These are phyloP conservation scores for Daldinia caldariorum DNA, from an alignment of 495 filamentous ascomycete genomes.

Conservation along the genomic window DNA sequence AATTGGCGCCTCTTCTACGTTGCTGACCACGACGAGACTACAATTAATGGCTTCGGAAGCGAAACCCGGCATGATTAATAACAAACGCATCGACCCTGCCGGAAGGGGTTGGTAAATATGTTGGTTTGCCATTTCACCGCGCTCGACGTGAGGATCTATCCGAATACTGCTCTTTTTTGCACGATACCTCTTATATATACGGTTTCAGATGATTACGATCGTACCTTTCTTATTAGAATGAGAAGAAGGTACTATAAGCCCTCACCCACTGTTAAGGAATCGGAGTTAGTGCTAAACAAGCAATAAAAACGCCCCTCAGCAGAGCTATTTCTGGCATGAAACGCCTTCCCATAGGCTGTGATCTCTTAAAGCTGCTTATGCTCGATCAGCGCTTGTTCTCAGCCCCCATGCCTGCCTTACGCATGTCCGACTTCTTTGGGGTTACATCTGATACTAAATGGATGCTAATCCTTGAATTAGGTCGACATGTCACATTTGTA, in stretches of 20 bases:
- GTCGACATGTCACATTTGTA: not conserved
- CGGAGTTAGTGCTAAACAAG: no score
- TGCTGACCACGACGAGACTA: constrained; percentile 16
- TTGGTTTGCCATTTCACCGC: constrained; percentile 12
- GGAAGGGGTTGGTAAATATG: constrained; percentile 15
- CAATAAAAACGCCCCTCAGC: no score
- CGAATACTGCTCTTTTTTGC: not conserved
- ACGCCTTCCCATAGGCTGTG: not conserved
- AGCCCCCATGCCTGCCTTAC: not conserved
- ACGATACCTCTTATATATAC: not conserved
- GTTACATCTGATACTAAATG: not conserved
- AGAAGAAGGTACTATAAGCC: not conserved
- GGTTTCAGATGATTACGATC: not conserved
- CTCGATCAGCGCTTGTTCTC: not conserved
- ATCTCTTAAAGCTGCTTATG: not conserved
- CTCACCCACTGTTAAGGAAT: not conserved
- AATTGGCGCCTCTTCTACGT: constrained; percentile 20
- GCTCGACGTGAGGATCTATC: not conserved
- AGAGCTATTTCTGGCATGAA: not conserved
- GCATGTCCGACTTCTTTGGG: not conserved
- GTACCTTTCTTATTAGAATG: not conserved
- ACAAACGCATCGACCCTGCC: constrained; percentile 26
- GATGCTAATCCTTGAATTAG: not conserved
- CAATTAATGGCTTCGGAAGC: constrained; percentile 32
- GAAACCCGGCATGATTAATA: constrained; percentile 33